Conservation (phyloP, 1,284 basidiomycete species). For the Gomphus sp. region DNA sequence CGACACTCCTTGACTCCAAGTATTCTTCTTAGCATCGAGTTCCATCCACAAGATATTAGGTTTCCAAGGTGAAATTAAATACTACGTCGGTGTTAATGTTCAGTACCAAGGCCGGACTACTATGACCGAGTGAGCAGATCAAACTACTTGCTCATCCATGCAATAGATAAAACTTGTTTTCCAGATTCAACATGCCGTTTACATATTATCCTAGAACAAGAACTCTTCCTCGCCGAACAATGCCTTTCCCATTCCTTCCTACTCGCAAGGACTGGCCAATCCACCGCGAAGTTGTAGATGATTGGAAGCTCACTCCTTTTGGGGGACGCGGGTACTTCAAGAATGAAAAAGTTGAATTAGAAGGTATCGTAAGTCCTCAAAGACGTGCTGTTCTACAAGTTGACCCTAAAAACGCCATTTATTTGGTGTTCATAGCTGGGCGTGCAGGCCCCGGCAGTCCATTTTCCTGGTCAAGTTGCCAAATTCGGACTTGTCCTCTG, state of each 20-base stretch:
- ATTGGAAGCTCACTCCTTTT: not conserved
- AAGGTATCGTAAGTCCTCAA: not conserved
- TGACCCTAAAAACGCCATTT: no score
- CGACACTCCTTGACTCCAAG: not conserved
- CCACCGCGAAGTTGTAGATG: not conserved
- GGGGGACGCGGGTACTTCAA: not conserved
- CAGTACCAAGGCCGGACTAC: not conserved
- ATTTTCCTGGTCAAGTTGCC: not conserved
- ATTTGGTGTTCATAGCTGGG: not conserved
- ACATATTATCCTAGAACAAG: conserved; percentile 6
- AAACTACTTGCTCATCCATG: not conserved
- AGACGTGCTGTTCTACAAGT: no score
- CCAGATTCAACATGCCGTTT: conserved; percentile 8
- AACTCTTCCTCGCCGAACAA: not conserved
- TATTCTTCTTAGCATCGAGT: not conserved
- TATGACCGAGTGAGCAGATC: not conserved
- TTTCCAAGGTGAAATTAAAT: not conserved
- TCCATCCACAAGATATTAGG: not conserved
- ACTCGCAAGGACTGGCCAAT: not conserved
- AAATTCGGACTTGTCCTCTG: not conserved
- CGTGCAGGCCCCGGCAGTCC: not conserved
- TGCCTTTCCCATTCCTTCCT: not conserved
- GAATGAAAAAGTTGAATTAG: not conserved
- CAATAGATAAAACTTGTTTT: no score
- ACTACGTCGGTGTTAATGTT: not conserved